phyloP scores from a whole-genome alignment of 192 early-diverging fungal genomes.

The Phycomyces nitens region DNA sequence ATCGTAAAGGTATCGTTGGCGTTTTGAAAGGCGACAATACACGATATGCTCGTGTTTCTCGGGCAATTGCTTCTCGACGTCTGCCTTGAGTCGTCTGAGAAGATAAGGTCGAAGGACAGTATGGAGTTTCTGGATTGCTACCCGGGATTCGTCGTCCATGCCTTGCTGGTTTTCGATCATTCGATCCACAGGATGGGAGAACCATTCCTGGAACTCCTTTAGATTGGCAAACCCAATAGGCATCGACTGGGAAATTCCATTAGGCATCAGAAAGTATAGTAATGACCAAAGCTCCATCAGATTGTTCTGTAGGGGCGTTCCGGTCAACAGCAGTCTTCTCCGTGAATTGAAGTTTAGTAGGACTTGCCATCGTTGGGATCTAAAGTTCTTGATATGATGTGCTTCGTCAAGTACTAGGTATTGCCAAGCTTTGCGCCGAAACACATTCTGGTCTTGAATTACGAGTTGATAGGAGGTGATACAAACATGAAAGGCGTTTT shows the following conservation, averaged over 20 bases:
- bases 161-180: constrained; percentile 58
- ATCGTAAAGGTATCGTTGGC: constrained; percentile 71
- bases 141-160: constrained; percentile 49
- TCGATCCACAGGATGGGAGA: constrained; percentile 79
- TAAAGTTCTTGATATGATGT: constrained; percentile 74
- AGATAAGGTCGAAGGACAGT: constrained; percentile 63
- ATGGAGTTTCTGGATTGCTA: constrained; percentile 56
- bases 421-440: constrained; percentile 61
- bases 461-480: constrained; percentile 65
- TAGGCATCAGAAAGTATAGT: constrained; percentile 83
- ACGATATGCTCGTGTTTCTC: constrained; percentile 66
- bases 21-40: constrained; percentile 65
- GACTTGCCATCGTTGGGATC: constrained; percentile 72
- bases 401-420: constrained; percentile 69
- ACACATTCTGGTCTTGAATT: constrained; percentile 51
- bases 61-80: constrained; percentile 67
- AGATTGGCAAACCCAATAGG: constrained; percentile 80
- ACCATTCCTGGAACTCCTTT: constrained; percentile 85
- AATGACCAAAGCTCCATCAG: constrained; percentile 87
- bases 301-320: constrained; percentile 87
- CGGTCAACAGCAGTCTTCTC: constrained; percentile 73
- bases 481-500: constrained; percentile 60
- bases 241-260: constrained; percentile 50
- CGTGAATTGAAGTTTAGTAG: constrained; percentile 66
- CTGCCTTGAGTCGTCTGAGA: constrained; percentile 59